Evolutionary conservation across 768 basidiomycete species (phyloP).

Genomic region (Boletus reticuloceps): DNA sequence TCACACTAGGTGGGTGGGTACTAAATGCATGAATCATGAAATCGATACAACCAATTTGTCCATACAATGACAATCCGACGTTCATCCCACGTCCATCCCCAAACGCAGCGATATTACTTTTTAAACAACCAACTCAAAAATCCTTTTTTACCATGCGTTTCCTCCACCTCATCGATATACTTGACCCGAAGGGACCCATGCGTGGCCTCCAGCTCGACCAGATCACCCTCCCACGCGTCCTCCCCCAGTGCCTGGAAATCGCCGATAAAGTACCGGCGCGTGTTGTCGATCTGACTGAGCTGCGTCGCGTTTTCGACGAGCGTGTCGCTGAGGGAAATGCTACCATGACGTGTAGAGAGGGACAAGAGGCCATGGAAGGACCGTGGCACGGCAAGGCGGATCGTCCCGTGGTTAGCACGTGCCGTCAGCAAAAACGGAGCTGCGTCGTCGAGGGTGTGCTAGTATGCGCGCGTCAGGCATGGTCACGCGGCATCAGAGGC

Average conservation of each 20-base stretch:
- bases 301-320: conserved; percentile 18
- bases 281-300: conserved; percentile 19
- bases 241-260: conserved; percentile 18
- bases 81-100: no score
- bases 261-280: conserved; percentile 25
- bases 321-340: conserved; percentile 8
- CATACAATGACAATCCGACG: no score
- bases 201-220: conserved; percentile 11
- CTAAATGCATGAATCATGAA: no score
- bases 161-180: conserved; percentile 18
- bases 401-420: conserved; percentile 6
- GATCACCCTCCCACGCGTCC: conserved; percentile 21
- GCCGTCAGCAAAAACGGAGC: conserved; percentile 18
- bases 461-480: background rate
- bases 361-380: conserved; percentile 20
- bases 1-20: no score
- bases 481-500: background rate
- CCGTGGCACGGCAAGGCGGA: conserved; percentile 17
- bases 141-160: background rate
- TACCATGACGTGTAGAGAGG: conserved; percentile 18
- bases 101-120: background rate
- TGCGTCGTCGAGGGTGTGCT: conserved; percentile 15
- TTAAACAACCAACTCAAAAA: background rate
- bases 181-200: conserved; percentile 20
- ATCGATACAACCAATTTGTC: no score